Base-by-base conservation (phyloP, 306 rosid species). In the Pterocarpus macrocarpus region DNA sequence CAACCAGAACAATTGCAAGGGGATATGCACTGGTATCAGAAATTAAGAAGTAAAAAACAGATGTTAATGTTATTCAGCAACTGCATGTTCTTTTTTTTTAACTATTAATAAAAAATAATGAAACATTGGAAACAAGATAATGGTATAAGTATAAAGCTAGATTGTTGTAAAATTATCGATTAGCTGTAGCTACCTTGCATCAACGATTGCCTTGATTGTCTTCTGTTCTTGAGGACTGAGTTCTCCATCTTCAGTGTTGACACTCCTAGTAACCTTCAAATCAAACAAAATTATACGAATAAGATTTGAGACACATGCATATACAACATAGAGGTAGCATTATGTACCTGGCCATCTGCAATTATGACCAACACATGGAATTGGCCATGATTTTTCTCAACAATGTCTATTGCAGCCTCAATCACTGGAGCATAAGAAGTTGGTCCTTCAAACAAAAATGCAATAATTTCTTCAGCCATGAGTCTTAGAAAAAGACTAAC, bases 271-370 rank as follows among this genome's bases (percentile, higher is more conserved):
- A 80, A 95, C 98, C 97, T 95, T 86, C 64, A 78, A 76, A 75
- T 59, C 17, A 30, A 82, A 77, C 55, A 77, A 77, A 22, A 15
- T 10, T 17, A 49, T 22, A 14, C 4, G 15, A 71, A 62, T 43
- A 55, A 76, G 67, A 75, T 71, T 45, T 63, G 71, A 71, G 17
- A 50, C 22, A 13, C 50, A 38, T 8, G 14, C 52, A 28, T 17
- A 36, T 7, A 39, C 5, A 22, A 71, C 14, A 32, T 2, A 30
- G 36, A 30, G 9, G 77, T 35, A 80, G 56, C 65, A 50, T 44
- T n/a, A 59, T 38, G 44, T 81, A 95, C 97, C 93, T 95, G 97
- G 30, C 99, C 97, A 75, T 95, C 97, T 17, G 97, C 95, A 84
- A 95, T 55, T 61, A 95, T 88, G 73, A 95, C 91, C 84, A 95